Evolutionary conservation across 352 stramenopile genomes (phyloP), one percentile per base, ranked within the genome.

Genomic region (Phytophthora cactorum): DNA sequence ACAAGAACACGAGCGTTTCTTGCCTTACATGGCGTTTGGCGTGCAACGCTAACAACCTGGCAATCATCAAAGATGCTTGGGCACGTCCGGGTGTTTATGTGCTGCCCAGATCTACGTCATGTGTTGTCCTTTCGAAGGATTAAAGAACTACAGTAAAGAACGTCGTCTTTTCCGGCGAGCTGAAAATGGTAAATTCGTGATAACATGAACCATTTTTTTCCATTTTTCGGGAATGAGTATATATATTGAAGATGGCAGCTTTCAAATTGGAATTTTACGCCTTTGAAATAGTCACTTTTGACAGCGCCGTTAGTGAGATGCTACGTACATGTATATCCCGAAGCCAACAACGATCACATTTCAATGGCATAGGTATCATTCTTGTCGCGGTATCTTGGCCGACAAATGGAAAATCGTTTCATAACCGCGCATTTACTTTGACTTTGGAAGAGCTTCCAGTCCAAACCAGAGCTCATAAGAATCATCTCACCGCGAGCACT

Each of bases 391-490:
- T 29, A n/a, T 27, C 58, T 41, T 52, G n/a, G 28, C 28, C 17
- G 32, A 31, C 29, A 66, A 60, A 17, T 53, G 36, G 14, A 29
- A 68, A 44, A 49, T 69, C 47, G 63, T 70, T 66, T 66, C 56
- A 66, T 46, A 70, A 66, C 63, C 22, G 49, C 49, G 47, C 54
- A 6, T 52, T 5, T n/a, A 43, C 36, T n/a, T 15, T 43, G 36
- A 12, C 36, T 43, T n/a, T 3, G 5, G 5, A 43, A 17, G 36
- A 38, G 52, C 60, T 27, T 29, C 44, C 7, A 45, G 22, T 51
- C 43, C 31, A 52, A 62, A 22, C 27, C 1, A 34, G 36, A 44
- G 60, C 51, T 72, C 63, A 66, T 70, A 66, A 70, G 66, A 73
- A 69, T 62, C 44, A 65, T 66, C 66, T 53, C 66, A 62, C 39